Evolutionary conservation across 129 eudicot species (phyloP).

Genomic region (Pittosporum tobira): DNA sequence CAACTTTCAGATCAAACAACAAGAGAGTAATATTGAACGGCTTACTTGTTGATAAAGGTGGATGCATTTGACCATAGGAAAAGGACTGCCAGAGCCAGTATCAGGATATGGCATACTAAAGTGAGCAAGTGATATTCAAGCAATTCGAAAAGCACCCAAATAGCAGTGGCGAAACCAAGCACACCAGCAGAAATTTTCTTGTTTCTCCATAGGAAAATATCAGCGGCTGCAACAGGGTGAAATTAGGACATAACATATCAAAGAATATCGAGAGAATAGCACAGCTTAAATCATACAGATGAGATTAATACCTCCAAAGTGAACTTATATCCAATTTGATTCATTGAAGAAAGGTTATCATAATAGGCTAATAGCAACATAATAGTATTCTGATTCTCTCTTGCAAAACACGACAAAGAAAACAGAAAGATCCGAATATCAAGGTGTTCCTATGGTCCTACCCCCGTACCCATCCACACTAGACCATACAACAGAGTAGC

Average conservation of each 20-base stretch:
- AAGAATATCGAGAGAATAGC: not conserved
- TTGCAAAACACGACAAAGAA: too few species aligned
- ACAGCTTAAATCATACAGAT: not conserved
- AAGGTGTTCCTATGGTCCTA: too few species aligned
- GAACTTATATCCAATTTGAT: not conserved
- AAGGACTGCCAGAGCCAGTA: conserved; percentile 47
- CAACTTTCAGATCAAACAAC: not conserved
- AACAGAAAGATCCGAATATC: too few species aligned
- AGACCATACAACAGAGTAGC: not conserved
- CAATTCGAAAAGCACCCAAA: conserved; percentile 91
- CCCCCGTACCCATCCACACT: too few species aligned
- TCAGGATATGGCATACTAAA: conserved; percentile 68
- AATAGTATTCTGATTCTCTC: too few species aligned
- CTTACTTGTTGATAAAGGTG: conserved; percentile 80
- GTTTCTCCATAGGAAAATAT: conserved; percentile 83
- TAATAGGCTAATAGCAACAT: too few species aligned
- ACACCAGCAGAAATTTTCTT: conserved; percentile 75
- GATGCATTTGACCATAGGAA: conserved; percentile 87
- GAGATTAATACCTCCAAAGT: too few species aligned
- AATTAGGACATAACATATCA: not conserved
- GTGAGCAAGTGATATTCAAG: conserved; percentile 86
- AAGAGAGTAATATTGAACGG: not conserved
- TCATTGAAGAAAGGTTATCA: too few species aligned
- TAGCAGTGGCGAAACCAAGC: conserved; percentile 60
- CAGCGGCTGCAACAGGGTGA: conserved; percentile 47